phyloP scores from a whole-genome alignment of 2,329 filamentous ascomycete species.

The Blumeriella jaapii region DNA sequence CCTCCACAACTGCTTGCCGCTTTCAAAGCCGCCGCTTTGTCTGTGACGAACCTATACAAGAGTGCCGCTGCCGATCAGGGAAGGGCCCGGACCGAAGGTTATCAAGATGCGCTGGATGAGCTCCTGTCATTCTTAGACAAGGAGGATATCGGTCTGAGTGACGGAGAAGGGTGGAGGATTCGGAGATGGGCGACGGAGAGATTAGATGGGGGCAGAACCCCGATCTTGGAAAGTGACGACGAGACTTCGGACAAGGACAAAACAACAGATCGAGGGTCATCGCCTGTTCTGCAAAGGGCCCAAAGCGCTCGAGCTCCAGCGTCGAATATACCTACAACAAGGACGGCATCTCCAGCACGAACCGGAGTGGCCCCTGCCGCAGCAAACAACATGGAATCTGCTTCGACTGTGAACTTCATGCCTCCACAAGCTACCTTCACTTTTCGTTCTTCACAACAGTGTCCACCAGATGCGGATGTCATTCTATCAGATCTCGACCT shows the following conservation, averaged over 20 bases:
- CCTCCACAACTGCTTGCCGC: constrained; percentile 67
- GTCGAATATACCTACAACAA: constrained; percentile 18
- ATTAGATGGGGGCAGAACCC: constrained; percentile 49
- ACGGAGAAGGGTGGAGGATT: constrained; percentile 62
- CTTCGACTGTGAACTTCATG: constrained; percentile 28
- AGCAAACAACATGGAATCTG: constrained; percentile 8
- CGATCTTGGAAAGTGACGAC: constrained; percentile 55
- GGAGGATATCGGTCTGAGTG: constrained; percentile 63
- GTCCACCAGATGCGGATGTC: constrained; percentile 45
- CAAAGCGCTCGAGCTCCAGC: constrained; percentile 30
- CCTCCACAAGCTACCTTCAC: constrained; percentile 53
- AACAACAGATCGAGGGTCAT: constrained; percentile 45
- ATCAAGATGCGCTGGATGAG: constrained; percentile 89
- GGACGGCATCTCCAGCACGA: constrained; percentile 28
- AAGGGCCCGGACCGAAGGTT: constrained; percentile 67
- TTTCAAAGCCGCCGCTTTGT: constrained; percentile 86
- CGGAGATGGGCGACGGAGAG: constrained; percentile 58
- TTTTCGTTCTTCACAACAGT: constrained; percentile 54
- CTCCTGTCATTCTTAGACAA: constrained; percentile 76
- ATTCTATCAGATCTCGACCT: constrained; percentile 50
- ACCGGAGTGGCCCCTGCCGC: constrained; percentile 29
- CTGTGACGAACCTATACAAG: constrained; percentile 94
- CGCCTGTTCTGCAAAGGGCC: constrained; percentile 44
- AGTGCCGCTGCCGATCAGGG: constrained; percentile 70
- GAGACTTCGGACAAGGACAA: constrained; percentile 54